Conservation (phyloP, 139 green algal species). For the Chlamydomonas urium region DNA sequence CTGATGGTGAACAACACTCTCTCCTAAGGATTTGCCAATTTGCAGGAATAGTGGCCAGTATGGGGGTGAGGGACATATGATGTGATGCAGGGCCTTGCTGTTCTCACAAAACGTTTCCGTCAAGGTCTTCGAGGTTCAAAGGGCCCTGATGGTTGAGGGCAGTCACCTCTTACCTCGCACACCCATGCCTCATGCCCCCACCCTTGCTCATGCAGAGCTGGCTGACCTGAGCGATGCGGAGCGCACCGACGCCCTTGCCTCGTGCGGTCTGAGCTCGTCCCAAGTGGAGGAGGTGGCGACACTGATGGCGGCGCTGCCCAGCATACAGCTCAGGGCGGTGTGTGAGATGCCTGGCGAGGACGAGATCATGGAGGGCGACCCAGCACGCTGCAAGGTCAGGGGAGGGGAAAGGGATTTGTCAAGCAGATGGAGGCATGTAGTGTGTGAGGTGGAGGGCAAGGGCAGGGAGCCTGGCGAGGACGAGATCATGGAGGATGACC, state of each 20-base stretch:
- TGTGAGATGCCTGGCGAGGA: conserved; percentile 63
- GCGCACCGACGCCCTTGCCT: conserved; percentile 31
- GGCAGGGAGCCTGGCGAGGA: neutral
- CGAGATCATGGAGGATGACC: neutral
- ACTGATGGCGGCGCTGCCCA: conserved; percentile 55
- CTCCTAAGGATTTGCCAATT: no score
- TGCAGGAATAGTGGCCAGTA: no score
- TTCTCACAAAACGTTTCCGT: no score
- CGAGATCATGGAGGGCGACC: conserved; percentile 65
- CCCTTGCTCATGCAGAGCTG: conserved; percentile 49
- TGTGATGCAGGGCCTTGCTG: no score
- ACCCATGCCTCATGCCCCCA: neutral
- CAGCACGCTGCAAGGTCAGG: conserved; percentile 53
- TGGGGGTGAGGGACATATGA: no score
- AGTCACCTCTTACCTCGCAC: neutral
- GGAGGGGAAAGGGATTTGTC: no score
- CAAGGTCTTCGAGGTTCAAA: no score
- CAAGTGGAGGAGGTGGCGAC: conserved; percentile 57
- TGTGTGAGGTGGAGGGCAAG: no score
- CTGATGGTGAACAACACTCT: no score
- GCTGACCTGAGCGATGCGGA: conserved; percentile 37
- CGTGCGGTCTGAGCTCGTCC: conserved; percentile 29
- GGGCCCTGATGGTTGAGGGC: no score
- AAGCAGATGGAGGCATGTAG: no score
- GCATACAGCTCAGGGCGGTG: conserved; percentile 17